A percentile compares a stretch with the other conserved stretches of the same genome.
Conservation (phyloP, 2,329 filamentous ascomycete genomes). For the Penicillium crustosum region DNA sequence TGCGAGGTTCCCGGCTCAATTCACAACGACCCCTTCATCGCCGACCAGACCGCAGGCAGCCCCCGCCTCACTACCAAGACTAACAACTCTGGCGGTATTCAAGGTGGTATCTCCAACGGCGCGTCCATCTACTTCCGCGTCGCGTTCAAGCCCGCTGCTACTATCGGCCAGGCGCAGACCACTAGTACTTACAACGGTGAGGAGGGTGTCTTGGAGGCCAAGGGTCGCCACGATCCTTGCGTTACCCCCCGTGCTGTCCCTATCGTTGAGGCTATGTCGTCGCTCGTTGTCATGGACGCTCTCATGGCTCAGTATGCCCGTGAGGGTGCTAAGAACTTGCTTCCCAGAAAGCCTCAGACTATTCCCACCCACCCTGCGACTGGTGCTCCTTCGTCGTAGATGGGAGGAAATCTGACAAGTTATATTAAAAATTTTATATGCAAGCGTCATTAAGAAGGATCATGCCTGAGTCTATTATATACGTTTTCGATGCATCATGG, state of each 20-base stretch:
- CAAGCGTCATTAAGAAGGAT: constrained; percentile 5
- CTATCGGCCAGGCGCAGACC: constrained; percentile 83
- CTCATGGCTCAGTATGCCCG: constrained; percentile 76
- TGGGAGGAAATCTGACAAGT: neutral
- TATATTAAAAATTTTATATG: constrained; percentile 5
- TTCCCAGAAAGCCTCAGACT: constrained; percentile 44
- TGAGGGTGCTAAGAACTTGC: constrained; percentile 48
- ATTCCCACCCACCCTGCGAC: constrained; percentile 38
- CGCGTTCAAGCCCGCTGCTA: constrained; percentile 92
- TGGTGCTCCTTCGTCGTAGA: constrained; percentile 12
- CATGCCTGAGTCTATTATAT: neutral
- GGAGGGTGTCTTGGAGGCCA: constrained; percentile 79
- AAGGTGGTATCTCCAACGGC: constrained; percentile 93
- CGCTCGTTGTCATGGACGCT: constrained; percentile 82
- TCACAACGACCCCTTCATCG: constrained; percentile 87
- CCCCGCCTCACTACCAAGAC: constrained; percentile 79
- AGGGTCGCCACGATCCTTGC: constrained; percentile 91
- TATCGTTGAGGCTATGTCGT: constrained; percentile 80
- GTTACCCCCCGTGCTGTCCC: constrained; percentile 81
- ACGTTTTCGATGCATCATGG: neutral
- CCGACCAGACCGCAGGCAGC: constrained; percentile 39
- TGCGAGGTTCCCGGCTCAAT: constrained; percentile 81
- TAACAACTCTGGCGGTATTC: constrained; percentile 92
- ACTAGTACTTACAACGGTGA: constrained; percentile 77
- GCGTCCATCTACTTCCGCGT: constrained; percentile 92